phyloP scores from a whole-genome alignment of 2,329 filamentous ascomycete genomes.

The Neocatenulostroma microsporum region DNA sequence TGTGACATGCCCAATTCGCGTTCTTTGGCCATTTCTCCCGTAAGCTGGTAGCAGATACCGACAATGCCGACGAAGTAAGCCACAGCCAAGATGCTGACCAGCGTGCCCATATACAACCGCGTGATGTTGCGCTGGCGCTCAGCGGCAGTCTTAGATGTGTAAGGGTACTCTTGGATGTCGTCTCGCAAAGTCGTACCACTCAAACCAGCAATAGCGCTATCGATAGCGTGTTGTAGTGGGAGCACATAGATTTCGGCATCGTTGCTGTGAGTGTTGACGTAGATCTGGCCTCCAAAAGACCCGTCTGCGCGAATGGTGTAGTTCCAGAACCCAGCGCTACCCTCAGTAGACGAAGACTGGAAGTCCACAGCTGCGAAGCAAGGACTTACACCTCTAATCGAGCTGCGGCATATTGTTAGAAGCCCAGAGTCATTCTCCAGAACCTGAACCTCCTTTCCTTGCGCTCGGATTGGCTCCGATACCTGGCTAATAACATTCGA shows the following conservation, averaged over 20 bases:
- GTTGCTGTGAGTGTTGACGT: constrained; percentile 58
- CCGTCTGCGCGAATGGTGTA: constrained; percentile 77
- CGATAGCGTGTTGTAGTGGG: constrained; percentile 71
- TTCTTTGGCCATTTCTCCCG: constrained; percentile 77
- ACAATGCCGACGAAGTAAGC: constrained; percentile 73
- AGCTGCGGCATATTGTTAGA: constrained; percentile 52
- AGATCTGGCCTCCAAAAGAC: constrained; percentile 57
- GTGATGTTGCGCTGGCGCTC: constrained; percentile 61
- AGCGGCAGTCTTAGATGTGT: constrained; percentile 61
- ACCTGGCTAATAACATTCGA: constrained; percentile 60
- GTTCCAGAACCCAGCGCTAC: constrained; percentile 63
- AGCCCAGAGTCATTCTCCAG: constrained; percentile 51
- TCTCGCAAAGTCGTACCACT: constrained; percentile 37
- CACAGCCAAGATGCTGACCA: constrained; percentile 70
- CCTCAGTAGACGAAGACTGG: constrained; percentile 65
- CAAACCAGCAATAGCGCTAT: constrained; percentile 58
- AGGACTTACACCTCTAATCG: constrained; percentile 53
- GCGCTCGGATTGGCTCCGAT: constrained; percentile 47
- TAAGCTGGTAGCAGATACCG: constrained; percentile 77
- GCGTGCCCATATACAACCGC: constrained; percentile 59
- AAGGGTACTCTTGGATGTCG: constrained; percentile 59
- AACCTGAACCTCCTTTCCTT: constrained; percentile 50
- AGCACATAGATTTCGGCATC: constrained; percentile 69
- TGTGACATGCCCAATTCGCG: constrained; percentile 81
- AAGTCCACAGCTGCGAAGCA: constrained; percentile 73